Base-by-base conservation (phyloP, 768 basidiomycete genomes). In the Suillus occidentalis region DNA sequence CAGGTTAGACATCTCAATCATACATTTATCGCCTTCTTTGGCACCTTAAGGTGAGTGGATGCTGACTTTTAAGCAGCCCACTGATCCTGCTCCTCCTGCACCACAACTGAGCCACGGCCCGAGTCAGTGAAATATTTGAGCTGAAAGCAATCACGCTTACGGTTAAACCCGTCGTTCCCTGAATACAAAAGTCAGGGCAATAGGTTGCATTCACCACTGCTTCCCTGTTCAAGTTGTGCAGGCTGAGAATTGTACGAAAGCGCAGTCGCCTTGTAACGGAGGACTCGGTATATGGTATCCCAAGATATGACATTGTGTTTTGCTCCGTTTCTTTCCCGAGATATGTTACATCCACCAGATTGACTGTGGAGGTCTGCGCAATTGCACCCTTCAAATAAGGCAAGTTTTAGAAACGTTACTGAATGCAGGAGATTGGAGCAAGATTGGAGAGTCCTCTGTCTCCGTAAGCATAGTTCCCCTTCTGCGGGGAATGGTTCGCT, bases 11-110 rank as follows among this genome's bases (percentile, higher is more conserved):
- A 25, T 13, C 1, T 28, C 28, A 50, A 31, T 4, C 2, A 69
- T 64, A 87, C 86, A 67, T 34, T 84, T 81, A 65, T 82, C 83
- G 1, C 81, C 78, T 31, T 73, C 68, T 40, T 79, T 83, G 4
- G 82, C 80, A 8, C 80, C 79, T 7, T 78, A 74, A 1, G 88
- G 88, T 12, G 85, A 74, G 63, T 89, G 89, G 14, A 90, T 79
- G 70, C 89, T 87, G n/a, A 89, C 76, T 57, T 89, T 88, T 40
- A 89, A 73, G 67, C 87, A 89, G 66, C 89, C 87, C 74, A 89
- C 88, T 50, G 83, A 84, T 13, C 89, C 88, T 14, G 86, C 85
- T 36, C 88, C 87, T 57, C 88, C 87, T 28, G 83, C 80, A 69
- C 87, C 10, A 83, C 84, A 22, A 55, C 84, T 87, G 47, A 8